phyloP scores from a whole-genome alignment of 176 grass and related monocot species.

The Tillandsia fasciculata region DNA sequence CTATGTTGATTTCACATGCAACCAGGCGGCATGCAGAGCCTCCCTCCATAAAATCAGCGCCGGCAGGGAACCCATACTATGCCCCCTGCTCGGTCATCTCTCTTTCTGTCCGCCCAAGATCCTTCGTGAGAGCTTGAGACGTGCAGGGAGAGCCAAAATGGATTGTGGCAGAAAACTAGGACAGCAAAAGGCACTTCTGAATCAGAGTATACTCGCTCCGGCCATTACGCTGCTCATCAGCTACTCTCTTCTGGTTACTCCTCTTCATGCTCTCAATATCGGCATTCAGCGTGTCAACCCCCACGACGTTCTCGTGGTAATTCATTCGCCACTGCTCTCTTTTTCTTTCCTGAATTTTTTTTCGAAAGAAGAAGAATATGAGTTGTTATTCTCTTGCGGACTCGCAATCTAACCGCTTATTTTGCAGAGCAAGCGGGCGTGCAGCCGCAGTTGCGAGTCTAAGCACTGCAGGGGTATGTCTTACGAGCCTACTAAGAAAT shows the following conservation, averaged over 20 bases:
- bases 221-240: no score
- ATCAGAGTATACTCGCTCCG: no score
- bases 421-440: constrained; percentile 27
- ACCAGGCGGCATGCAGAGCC: no score
- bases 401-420: not conserved
- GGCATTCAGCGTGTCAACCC: not conserved
- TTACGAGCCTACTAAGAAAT: not conserved
- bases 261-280: not conserved
- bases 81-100: no score
- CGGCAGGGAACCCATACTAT: no score
- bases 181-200: no score
- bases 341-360: not conserved
- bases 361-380: not conserved
- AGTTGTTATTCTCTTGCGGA: not conserved
- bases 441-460: constrained; percentile 73
- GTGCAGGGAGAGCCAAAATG: no score
- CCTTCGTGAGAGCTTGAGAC: no score
- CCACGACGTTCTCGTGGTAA: not conserved
- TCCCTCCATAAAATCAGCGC: no score
- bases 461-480: constrained; percentile 43
- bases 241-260: not conserved
- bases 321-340: not conserved
- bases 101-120: no score
- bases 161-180: no score
- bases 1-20: no score